Base-by-base conservation (phyloP, 1,284 basidiomycete species). In the Cryptococcus wingfieldii region DNA sequence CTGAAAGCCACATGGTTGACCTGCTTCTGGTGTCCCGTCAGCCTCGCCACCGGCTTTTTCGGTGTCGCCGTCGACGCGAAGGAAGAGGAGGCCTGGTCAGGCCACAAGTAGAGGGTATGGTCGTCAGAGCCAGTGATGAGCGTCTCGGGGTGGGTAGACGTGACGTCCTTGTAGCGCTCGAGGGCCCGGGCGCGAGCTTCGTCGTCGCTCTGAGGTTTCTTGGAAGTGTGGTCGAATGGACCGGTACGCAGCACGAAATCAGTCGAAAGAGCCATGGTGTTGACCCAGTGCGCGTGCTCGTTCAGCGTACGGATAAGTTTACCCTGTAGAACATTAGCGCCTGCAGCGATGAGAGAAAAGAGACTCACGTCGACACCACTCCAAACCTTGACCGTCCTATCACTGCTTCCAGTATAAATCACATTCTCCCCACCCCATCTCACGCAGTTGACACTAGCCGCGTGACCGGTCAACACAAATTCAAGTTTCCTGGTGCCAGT, bases 241-340 rank as follows among this genome's bases (percentile, higher is more conserved):
- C 96, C 95, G 0, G 95, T 98, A 4, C 94, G 86, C 9, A 97
- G 82, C 14, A 95, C 84, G 71, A 94, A 97, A 74, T 98, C 95
- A 14, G 94, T 96, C 69, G 92, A 95, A 54, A 98, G 82, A 2
- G 95, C 87, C 47, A 98, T 84, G 0, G 94, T 98, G 46, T 94
- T 98, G 19, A 98, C 95, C 95, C 94, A 98, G 71, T 98, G 96
- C 0, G 94, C 94, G 68, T 98, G 96, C 62, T 97, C 93, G 74
- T 88, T 91, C 28, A 98, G 80, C 1, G 86, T 87, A 38, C 83
- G 76, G 38, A 82, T 80, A 38, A 83, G 71, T 66, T 81, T 82
- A n/a, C 82, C 82, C 66, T 80, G 60, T 6, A 14, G 28, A 34
- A 2, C 14, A 27, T 41, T 34, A 43, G 34, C 23, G 18, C 9